These are phyloP conservation scores for Pulveroboletus sp. DNA, from an alignment of 768 basidiomycete species.

Conservation along the genomic window DNA sequence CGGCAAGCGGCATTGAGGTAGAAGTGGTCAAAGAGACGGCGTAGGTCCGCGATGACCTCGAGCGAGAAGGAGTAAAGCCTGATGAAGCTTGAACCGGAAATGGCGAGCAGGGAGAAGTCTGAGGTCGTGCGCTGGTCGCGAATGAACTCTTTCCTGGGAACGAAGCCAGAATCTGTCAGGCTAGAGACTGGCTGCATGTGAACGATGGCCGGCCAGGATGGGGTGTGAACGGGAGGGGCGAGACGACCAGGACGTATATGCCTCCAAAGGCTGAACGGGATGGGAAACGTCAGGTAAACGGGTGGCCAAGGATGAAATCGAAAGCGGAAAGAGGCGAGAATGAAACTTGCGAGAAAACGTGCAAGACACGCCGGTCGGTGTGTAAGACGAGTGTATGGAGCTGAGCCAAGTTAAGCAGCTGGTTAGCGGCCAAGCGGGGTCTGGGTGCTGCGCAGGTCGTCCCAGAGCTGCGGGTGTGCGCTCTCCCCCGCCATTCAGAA, in stretches of 20 bases:
- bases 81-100: constrained; percentile 58
- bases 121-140: constrained; percentile 51
- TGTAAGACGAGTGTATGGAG: constrained; percentile 10
- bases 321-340: constrained; percentile 26
- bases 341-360: constrained; percentile 30
- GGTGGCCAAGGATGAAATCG: constrained; percentile 27
- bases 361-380: constrained; percentile 26
- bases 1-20: constrained; percentile 42
- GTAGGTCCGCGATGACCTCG: constrained; percentile 47
- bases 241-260: constrained; percentile 25
- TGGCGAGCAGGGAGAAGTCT: constrained; percentile 65
- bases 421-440: constrained; percentile 8
- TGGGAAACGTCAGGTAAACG: constrained; percentile 37
- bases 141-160: constrained; percentile 70
- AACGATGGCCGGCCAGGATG: constrained; percentile 23
- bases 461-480: constrained; percentile 11
- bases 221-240: constrained; percentile 17
- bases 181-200: constrained; percentile 30
- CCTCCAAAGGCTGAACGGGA: constrained; percentile 24
- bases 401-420: constrained; percentile 8
- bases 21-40: constrained; percentile 49
- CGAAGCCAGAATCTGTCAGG: constrained; percentile 46
- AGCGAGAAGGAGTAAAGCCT: constrained; percentile 67
- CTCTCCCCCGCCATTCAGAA: constrained; percentile 7
- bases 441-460: constrained; percentile 13